phyloP scores from a whole-genome alignment of 2,329 filamentous ascomycete genomes.

The Penicillium sp. region DNA sequence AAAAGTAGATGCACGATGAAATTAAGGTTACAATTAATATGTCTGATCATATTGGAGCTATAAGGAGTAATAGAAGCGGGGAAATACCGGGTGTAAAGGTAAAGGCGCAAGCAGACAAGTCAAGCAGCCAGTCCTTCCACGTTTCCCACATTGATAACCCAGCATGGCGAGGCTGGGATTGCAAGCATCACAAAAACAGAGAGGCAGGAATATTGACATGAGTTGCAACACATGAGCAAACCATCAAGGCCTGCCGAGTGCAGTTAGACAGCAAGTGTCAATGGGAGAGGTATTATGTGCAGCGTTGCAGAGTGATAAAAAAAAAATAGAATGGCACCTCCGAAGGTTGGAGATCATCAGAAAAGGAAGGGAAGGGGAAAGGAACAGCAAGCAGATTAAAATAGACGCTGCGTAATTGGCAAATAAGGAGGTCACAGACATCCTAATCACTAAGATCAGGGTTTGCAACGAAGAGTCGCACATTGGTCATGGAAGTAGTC shows the following conservation, averaged over 20 bases:
- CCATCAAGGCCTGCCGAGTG: constrained; percentile 16
- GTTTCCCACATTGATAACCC: neutral
- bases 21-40: constrained; percentile 13
- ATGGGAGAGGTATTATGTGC: constrained; percentile 25
- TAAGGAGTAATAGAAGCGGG: neutral
- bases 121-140: constrained; percentile 6
- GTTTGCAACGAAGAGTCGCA: constrained; percentile 50
- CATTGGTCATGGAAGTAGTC: constrained; percentile 48
- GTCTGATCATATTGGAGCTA: constrained; percentile 13
- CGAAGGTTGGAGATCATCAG: constrained; percentile 16
- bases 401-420: constrained; percentile 7
- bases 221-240: neutral
- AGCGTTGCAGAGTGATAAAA: constrained; percentile 11
- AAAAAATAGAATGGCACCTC: neutral
- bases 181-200: neutral
- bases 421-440: neutral
- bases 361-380: constrained; percentile 7
- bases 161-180: neutral
- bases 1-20: neutral
- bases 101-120: neutral
- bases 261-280: constrained; percentile 9
- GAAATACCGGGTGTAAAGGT: constrained; percentile 11
- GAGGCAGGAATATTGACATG: constrained; percentile 14
- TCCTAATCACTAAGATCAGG: constrained; percentile 45
- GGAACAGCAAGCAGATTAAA: constrained; percentile 1